Conservation (phyloP, 805 yeast species). For the Hanseniaspora lindneri region DNA sequence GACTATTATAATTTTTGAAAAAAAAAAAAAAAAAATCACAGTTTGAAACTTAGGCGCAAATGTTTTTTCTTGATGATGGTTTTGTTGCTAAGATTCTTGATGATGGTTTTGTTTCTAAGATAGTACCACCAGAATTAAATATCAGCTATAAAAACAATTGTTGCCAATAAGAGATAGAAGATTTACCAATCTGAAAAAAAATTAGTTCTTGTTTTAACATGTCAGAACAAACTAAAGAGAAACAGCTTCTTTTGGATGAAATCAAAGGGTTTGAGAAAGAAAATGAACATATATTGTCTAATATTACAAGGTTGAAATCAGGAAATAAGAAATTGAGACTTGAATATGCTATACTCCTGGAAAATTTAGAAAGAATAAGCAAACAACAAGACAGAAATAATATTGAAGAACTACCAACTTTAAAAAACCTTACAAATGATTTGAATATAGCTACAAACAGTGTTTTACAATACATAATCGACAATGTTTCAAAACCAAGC, state of each 20-base stretch:
- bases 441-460: constrained; percentile 9
- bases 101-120: no score
- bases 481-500: background rate
- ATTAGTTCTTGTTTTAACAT: no score
- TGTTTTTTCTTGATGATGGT: no score
- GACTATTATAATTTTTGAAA: no score
- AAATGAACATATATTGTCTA: constrained; percentile 4
- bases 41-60: no score
- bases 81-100: no score
- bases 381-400: constrained; percentile 1
- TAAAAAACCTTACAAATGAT: constrained; percentile 11
- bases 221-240: background rate
- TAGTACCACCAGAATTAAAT: no score
- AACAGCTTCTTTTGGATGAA: background rate
- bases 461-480: background rate
- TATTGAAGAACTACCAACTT: constrained; percentile 9
- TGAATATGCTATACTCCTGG: constrained; percentile 71
- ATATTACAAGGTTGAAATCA: constrained; percentile 9
- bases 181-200: no score
- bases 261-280: background rate
- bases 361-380: constrained; percentile 46
- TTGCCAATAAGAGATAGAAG: no score
- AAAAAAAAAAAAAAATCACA: no score
- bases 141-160: no score
- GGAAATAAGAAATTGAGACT: constrained; percentile 52